Evolutionary conservation across 2,329 filamentous ascomycete species (phyloP), one percentile per base, ranked within the genome.

Genomic region (Rhinocladiella similis): DNA sequence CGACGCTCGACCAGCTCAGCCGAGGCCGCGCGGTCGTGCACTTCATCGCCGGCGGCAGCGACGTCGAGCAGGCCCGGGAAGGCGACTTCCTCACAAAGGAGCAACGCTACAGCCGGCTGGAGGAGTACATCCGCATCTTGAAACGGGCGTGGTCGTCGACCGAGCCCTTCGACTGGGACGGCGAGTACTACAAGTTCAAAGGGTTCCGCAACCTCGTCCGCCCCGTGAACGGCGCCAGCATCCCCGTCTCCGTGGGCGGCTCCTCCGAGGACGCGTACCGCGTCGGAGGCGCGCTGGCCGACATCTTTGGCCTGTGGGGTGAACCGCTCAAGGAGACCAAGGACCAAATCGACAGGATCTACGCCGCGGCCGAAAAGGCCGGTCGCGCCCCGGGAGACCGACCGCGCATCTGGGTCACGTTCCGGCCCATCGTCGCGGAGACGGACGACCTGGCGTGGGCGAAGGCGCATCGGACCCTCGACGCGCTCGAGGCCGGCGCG

Each of bases 201-300:
- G 69, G 78, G 45, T 85, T 84, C 68, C 75, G 73, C 59, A 84
- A 79, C 70, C 69, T 69, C 2, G 81, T 85, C 1, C 77, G 77
- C 0, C 83, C 82, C 0, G 72, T 75, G 5, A 80, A 82, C 20
- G 82, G 88, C 45, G 89, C 94, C 66, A 86, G 87, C 27, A 81
- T 83, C 14, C 90, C 87, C 67, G 82, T 96, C 64, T 77, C 90
- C 54, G 87, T 92, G 60, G 88, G 84, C 2, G 88, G 86, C 38
- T 86, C 84, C 3, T 88, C 90, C 62, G 87, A 91, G 49, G 87
- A 89, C 3, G 89, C 90, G 16, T 96, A 96, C 68, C 79, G 82
- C 19, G 74, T 84, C 38, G 83, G 83, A 20, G 83, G 83, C 25
- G 71, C 77, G 0, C 73, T 84, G 1, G 83, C 77, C 25, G 83